A percentile compares a stretch with the other conserved stretches of the same genome.
These are phyloP conservation scores for Canavalia ensiformis DNA, from an alignment of 306 rosid genomes.

Conservation along the genomic window DNA sequence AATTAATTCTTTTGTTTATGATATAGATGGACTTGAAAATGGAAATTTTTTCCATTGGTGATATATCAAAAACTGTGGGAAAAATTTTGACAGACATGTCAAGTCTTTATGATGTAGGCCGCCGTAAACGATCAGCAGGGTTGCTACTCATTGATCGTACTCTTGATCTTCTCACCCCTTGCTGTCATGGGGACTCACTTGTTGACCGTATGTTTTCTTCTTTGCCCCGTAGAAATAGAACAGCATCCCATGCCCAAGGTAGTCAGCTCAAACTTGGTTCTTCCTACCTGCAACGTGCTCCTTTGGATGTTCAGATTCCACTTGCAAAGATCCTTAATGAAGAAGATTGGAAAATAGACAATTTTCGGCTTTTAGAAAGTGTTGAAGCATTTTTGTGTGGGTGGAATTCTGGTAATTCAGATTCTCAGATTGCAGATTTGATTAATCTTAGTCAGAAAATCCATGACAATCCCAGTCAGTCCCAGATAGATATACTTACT, in stretches of 20 bases:
- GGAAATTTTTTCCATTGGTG: slow-evolving; percentile 96
- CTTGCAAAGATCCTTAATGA: slow-evolving; percentile 66
- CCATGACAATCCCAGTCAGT: slow-evolving; percentile 51
- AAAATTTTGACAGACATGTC: slow-evolving; percentile 92
- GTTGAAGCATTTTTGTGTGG: slow-evolving; percentile 82
- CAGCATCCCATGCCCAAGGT: slow-evolving; percentile 57
- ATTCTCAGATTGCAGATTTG: slow-evolving; percentile 66
- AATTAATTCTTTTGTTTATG: slow-evolving; percentile 50
- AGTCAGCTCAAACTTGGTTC: slow-evolving; percentile 62
- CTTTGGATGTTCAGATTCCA: slow-evolving; percentile 89
- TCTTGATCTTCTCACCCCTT: slow-evolving; percentile 96
- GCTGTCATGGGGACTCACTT: slow-evolving; percentile 94
- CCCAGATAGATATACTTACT: slow-evolving; percentile 60
- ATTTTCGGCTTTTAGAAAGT: slow-evolving; percentile 66
- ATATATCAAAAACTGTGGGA: slow-evolving; percentile 85
- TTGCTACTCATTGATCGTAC: slow-evolving; percentile 87
- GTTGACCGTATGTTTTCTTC: slow-evolving; percentile 85
- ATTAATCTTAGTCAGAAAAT: slow-evolving; percentile 64
- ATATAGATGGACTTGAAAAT: slow-evolving; percentile 94
- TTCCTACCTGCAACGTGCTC: slow-evolving; percentile 66
- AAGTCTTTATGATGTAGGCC: slow-evolving; percentile 94
- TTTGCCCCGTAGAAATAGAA: slow-evolving; percentile 68
- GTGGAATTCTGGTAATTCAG: slow-evolving; percentile 72
- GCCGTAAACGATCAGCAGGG: slow-evolving; percentile 87
- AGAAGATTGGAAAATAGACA: slow-evolving; percentile 62